These are phyloP conservation scores for Pyrenochaeta sp. DNA, from an alignment of 2,329 filamentous ascomycete species.

Conservation along the genomic window DNA sequence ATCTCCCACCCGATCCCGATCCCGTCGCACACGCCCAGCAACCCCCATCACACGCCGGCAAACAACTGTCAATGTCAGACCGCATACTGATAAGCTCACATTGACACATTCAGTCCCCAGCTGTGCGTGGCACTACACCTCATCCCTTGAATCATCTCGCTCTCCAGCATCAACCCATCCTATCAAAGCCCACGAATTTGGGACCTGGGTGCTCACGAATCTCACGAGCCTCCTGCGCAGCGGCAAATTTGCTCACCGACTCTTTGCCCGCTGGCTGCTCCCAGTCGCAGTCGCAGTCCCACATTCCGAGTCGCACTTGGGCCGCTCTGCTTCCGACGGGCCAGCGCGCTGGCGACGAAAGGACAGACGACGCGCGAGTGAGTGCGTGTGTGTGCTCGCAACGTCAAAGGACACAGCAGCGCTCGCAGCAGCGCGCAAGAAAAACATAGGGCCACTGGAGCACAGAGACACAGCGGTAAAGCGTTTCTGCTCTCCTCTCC, in stretches of 20 bases:
- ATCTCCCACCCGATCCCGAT: neutral
- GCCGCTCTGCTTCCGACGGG: constrained; percentile 14
- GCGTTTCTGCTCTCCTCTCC: neutral
- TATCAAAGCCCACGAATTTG: too few relatives aligned
- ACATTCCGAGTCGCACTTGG: constrained; percentile 11
- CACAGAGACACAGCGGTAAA: neutral
- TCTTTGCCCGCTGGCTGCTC: neutral
- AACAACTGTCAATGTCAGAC: constrained; percentile 27
- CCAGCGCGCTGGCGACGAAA: too few relatives aligned
- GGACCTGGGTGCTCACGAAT: too few relatives aligned
- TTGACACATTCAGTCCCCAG: constrained; percentile 11
- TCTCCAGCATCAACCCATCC: too few relatives aligned
- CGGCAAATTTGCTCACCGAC: constrained; percentile 5
- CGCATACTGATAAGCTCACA: constrained; percentile 27
- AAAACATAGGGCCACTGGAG: too few relatives aligned
- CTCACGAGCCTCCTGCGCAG: too few relatives aligned
- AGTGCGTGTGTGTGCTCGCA: too few relatives aligned
- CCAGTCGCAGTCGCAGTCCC: neutral
- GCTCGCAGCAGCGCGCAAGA: too few relatives aligned
- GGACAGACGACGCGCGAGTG: neutral
- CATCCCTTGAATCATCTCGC: too few relatives aligned
- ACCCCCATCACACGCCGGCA: constrained; percentile 5
- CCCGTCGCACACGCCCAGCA: constrained; percentile 1
- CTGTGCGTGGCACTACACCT: too few relatives aligned
- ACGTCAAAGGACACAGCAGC: too few relatives aligned